Percentiles rank a stretch among this genome's conserved stretches.
Conservation (phyloP, 1,284 basidiomycete genomes). For the Trametes hirsuta region DNA sequence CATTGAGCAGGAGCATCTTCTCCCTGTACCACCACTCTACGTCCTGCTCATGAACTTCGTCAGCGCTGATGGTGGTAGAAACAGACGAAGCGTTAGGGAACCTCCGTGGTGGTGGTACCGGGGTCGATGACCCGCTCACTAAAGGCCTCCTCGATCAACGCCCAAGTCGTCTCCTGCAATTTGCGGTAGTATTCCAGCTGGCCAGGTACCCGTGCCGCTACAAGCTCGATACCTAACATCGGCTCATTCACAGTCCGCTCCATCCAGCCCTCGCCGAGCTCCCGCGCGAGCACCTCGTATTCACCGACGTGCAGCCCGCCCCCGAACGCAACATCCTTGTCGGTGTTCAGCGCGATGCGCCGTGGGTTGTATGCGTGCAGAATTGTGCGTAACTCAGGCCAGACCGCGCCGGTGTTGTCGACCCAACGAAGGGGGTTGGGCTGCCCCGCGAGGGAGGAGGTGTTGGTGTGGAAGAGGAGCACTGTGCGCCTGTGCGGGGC, state of each 20-base stretch:
- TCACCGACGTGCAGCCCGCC: conserved; percentile 58
- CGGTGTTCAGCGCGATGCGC: conserved; percentile 50
- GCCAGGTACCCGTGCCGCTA: conserved; percentile 44
- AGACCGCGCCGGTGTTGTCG: conserved; percentile 54
- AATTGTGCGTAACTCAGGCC: conserved; percentile 44
- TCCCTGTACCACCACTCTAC: conserved; percentile 60
- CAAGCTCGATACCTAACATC: conserved; percentile 53
- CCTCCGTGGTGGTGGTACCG: conserved; percentile 49
- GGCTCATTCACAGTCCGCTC: conserved; percentile 43
- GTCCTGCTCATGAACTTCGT: conserved; percentile 38
- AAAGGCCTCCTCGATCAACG: conserved; percentile 56
- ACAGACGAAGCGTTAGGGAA: conserved; percentile 20
- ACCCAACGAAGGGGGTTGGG: conserved; percentile 52
- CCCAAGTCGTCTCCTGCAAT: conserved; percentile 56
- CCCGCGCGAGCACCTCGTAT: conserved; percentile 39
- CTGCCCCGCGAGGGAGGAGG: conserved; percentile 37
- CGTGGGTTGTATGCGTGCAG: conserved; percentile 42
- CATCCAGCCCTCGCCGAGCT: conserved; percentile 48
- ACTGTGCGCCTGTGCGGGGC: conserved; percentile 53
- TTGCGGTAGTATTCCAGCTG: conserved; percentile 48
- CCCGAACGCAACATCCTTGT: conserved; percentile 50
- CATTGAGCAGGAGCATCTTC: conserved; percentile 51
- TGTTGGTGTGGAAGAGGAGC: conserved; percentile 51
- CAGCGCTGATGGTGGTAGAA: background rate
- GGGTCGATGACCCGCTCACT: conserved; percentile 45